A percentile compares a stretch with the other conserved stretches of the same genome.
Evolutionary conservation across 2,329 filamentous ascomycete genomes (phyloP).

Genomic region (Aphanocladium album): DNA sequence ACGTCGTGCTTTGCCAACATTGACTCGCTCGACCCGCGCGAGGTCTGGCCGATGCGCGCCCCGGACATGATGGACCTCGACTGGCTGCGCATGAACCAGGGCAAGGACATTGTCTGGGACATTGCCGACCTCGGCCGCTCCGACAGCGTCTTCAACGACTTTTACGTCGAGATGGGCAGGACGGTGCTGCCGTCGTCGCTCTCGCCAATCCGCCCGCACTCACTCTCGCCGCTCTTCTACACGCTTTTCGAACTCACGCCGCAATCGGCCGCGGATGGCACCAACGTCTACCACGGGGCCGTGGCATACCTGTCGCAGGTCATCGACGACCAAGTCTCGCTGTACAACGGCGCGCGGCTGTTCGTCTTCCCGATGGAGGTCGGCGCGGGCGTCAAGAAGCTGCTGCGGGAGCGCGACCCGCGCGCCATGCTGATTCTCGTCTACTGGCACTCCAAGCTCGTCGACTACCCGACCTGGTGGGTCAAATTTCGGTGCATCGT

Average conservation of each 20-base stretch:
- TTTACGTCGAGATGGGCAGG: slow-evolving; percentile 15
- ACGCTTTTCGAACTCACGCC: slow-evolving; percentile 21
- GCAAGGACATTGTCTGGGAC: slow-evolving; percentile 47
- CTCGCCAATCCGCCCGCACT: slow-evolving; percentile 6
- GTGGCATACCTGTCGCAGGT: slow-evolving; percentile 30
- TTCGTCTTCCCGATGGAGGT: slow-evolving; percentile 40
- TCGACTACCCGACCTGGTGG: slow-evolving; percentile 38
- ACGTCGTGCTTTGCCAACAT: slow-evolving; percentile 36
- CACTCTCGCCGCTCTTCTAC: slow-evolving; percentile 25
- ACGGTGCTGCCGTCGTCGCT: background rate
- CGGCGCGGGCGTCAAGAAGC: slow-evolving; percentile 31
- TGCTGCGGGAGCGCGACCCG: slow-evolving; percentile 43
- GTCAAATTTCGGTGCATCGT: slow-evolving; percentile 35
- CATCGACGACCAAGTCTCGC: slow-evolving; percentile 26
- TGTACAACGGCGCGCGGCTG: slow-evolving; percentile 33
- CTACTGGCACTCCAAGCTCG: slow-evolving; percentile 48
- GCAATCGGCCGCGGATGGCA: slow-evolving; percentile 9
- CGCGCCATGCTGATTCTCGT: slow-evolving; percentile 45
- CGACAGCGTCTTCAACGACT: slow-evolving; percentile 37
- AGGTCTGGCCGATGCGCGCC: slow-evolving; percentile 49
- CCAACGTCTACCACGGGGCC: slow-evolving; percentile 23
- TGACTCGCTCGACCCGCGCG: slow-evolving; percentile 34
- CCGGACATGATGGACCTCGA: slow-evolving; percentile 39
- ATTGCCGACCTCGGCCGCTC: slow-evolving; percentile 40
- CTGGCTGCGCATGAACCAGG: slow-evolving; percentile 50